Base-by-base conservation (phyloP, 208 protist genomes). In the Trypanosoma conorhini region DNA sequence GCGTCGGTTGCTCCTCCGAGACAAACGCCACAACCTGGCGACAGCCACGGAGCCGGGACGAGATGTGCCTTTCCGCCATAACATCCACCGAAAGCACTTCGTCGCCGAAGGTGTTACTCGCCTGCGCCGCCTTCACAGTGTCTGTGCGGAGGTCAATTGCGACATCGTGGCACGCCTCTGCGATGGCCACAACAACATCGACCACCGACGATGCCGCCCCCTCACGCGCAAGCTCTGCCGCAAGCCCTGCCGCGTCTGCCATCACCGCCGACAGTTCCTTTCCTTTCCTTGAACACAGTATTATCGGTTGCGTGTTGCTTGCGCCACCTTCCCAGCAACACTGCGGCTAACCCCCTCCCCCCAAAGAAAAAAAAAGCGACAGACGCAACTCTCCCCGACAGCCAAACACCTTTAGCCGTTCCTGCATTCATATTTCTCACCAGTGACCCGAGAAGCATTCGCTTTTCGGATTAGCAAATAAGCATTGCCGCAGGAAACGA, bases 71-170 rank as follows among this genome's bases (percentile, higher is more conserved):
- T 42, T 81, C 76, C 1, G 65, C 71, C 58, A 76, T 67, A 12
- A 74, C 22, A 63, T 81, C 76, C 12, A 77, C 70, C 19, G 69
- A 74, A 33, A 81, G 76, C 10, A 77, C 64, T 5, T 57, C 71
- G 57, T 81, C 76, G 1, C 76, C 76, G 67, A 81, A 81, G 35
- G 15, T 66, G 50, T 81, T 81, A 3, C 22, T 44, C 13, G 5
- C 22, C 40, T 44, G 4, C 33, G 51, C 24, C 17, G 52, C 26
- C 30, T 22, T 44, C 46, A 70, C 69, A 0, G 33, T 28, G 54
- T 73, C 68, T 19, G 35, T 75, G 60, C 69, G 75, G 33, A 80
- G 67, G 26, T 62, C 56, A 3, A n/a, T 15, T 19, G 68, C n/a
- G 19, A 80, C 71, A 1, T 28, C 24, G 2, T 24, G 58, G 62